Percentiles rank a stretch among this genome's conserved stretches.
phyloP scores from a whole-genome alignment of 2,329 filamentous ascomycete species.

The Exophiala alcalophila region DNA sequence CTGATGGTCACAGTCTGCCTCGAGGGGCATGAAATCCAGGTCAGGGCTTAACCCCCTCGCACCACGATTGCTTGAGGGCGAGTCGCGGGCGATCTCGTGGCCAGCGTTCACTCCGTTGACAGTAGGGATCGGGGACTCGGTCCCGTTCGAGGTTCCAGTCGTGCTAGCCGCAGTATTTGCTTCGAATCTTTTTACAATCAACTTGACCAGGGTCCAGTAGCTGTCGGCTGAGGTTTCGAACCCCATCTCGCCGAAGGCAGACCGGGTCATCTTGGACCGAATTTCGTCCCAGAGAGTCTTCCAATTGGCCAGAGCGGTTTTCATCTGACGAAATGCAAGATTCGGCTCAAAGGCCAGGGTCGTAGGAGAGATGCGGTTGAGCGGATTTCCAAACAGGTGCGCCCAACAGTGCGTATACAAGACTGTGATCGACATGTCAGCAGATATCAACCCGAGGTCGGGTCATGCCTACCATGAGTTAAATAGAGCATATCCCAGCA shows the following conservation, averaged over 20 bases:
- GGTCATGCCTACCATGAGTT: constrained; percentile 38
- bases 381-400: constrained; percentile 40
- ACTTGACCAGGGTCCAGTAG: constrained; percentile 25
- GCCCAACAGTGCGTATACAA: constrained; percentile 42
- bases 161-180: not conserved
- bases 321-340: constrained; percentile 31
- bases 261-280: constrained; percentile 32
- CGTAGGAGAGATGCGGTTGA: constrained; percentile 23
- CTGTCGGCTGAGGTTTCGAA: constrained; percentile 33
- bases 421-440: constrained; percentile 30
- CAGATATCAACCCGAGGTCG: not conserved
- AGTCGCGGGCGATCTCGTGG: too few species aligned
- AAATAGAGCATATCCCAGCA: constrained; percentile 43
- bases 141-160: not conserved
- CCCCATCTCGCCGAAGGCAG: constrained; percentile 41
- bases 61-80: constrained; percentile 1
- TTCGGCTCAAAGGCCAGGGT: constrained; percentile 9
- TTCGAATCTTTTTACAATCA: constrained; percentile 25
- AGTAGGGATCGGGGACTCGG: too few species aligned
- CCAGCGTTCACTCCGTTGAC: too few species aligned
- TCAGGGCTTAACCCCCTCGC: constrained; percentile 1
- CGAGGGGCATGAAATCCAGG: constrained; percentile 25
- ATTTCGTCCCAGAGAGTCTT: constrained; percentile 40
- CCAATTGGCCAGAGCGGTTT: constrained; percentile 40
- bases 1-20: constrained; percentile 25